Evolutionary conservation across 106 monocot species (phyloP).

Genomic region (Acorus gramineus): DNA sequence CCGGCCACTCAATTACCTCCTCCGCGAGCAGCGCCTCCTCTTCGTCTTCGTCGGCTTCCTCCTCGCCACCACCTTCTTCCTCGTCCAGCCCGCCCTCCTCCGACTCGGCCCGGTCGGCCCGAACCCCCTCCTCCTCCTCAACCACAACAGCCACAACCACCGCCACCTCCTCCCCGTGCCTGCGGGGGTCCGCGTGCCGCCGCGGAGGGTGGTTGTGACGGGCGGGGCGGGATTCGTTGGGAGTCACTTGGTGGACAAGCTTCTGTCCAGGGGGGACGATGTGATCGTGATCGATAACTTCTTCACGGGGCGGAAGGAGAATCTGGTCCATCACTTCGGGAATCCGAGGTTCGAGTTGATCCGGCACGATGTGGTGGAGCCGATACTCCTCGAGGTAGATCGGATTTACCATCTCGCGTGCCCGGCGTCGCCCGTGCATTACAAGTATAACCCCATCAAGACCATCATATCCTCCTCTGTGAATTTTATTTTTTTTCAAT

Average conservation of each 20-base stretch:
- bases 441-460: slow-evolving; percentile 89
- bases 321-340: slow-evolving; percentile 55
- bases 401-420: slow-evolving; percentile 89
- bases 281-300: slow-evolving; percentile 87
- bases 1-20: slow-evolving; percentile 22
- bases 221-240: slow-evolving; percentile 85
- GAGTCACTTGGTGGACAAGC: slow-evolving; percentile 68
- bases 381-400: slow-evolving; percentile 77
- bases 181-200: slow-evolving; percentile 8
- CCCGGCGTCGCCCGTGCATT: slow-evolving; percentile 80
- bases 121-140: not conserved
- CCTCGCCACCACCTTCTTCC: slow-evolving; percentile 55
- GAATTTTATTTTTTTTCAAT: not conserved
- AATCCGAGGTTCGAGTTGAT: slow-evolving; percentile 75
- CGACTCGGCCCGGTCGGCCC: not conserved
- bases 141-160: slow-evolving; percentile 2
- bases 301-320: slow-evolving; percentile 79
- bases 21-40: slow-evolving; percentile 55
- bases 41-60: slow-evolving; percentile 49
- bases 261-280: slow-evolving; percentile 54
- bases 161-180: slow-evolving; percentile 9
- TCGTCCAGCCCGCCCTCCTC: slow-evolving; percentile 21
- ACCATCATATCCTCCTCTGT: slow-evolving; percentile 81
- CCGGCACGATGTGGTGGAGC: slow-evolving; percentile 82
- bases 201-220: slow-evolving; percentile 49